These are phyloP conservation scores for Moesziomyces aphidis DNA, from an alignment of 1,284 basidiomycete species.

Conservation along the genomic window DNA sequence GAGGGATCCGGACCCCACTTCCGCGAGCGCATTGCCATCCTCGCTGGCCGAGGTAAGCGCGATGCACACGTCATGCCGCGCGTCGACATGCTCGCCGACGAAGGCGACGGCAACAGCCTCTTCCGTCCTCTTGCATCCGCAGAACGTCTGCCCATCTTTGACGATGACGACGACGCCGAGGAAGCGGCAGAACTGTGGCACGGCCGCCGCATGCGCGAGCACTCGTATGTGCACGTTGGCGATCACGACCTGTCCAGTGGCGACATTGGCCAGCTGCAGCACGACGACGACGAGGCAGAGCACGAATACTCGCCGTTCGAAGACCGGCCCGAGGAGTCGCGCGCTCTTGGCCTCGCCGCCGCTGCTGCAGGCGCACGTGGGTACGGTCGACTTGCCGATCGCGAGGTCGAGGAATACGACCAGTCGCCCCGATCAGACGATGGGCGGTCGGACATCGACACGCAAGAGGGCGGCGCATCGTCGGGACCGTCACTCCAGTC, in stretches of 20 bases:
- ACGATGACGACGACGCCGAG: constrained; percentile 27
- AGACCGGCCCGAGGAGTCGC: constrained; percentile 28
- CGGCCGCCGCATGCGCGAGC: constrained; percentile 23
- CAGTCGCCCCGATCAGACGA: constrained; percentile 17
- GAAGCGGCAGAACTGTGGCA: constrained; percentile 22
- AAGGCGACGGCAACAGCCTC: constrained; percentile 45
- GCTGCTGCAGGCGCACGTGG: constrained; percentile 3
- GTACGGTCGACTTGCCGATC: constrained; percentile 30
- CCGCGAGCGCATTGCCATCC: constrained; percentile 52
- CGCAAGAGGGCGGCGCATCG: constrained; percentile 10
- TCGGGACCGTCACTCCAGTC: constrained; percentile 36
- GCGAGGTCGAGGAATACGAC: constrained; percentile 28
- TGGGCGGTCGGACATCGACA: constrained; percentile 24
- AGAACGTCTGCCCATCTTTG: constrained; percentile 3
- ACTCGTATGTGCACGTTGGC: constrained; percentile 29
- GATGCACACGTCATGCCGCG: constrained; percentile 30
- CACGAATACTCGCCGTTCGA: constrained; percentile 54
- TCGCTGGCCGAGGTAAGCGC: constrained; percentile 49
- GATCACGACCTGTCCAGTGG: constrained; percentile 37
- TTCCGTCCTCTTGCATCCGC: constrained; percentile 10
- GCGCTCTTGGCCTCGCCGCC: background rate
- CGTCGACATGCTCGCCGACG: constrained; percentile 65
- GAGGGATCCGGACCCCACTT: constrained; percentile 60
- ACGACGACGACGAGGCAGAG: constrained; percentile 16
- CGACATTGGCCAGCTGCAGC: constrained; percentile 23